These are phyloP conservation scores for Nyctanthes arbortristis DNA, from an alignment of 257 asterid genomes.

Conservation along the genomic window DNA sequence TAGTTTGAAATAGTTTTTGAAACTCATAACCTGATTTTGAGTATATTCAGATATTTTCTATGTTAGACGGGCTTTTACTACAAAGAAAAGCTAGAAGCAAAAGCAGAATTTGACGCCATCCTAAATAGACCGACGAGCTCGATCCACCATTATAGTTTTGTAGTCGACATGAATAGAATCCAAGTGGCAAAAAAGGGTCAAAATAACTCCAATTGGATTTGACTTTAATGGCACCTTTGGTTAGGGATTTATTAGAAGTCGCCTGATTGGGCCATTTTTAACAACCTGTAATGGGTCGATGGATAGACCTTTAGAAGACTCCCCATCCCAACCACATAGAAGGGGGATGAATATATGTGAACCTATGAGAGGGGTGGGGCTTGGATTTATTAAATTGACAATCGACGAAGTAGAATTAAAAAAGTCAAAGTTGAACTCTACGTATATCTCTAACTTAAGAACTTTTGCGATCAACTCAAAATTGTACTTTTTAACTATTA, in stretches of 20 bases:
- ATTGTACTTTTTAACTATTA: too few species aligned
- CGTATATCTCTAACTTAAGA: too few species aligned
- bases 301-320: constrained; percentile 18
- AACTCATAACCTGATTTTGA: too few species aligned
- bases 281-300: constrained; percentile 46
- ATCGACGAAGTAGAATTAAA: too few species aligned
- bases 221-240: neutral
- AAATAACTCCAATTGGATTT: neutral
- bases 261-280: constrained; percentile 21
- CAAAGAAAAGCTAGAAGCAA: too few species aligned
- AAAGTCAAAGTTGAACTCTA: too few species aligned
- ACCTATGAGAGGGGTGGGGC: neutral
- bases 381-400: neutral
- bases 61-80: too few species aligned
- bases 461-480: too few species aligned
- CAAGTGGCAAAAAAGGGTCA: neutral
- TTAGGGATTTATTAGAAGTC: neutral
- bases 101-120: too few species aligned
- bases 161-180: neutral
- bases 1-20: too few species aligned
- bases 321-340: neutral
- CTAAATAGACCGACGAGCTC: too few species aligned
- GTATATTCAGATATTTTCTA: too few species aligned
- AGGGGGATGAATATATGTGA: neutral
- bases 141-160: neutral